These are phyloP conservation scores for Didymella segeticola DNA, from an alignment of 2,329 filamentous ascomycete genomes.

Conservation along the genomic window DNA sequence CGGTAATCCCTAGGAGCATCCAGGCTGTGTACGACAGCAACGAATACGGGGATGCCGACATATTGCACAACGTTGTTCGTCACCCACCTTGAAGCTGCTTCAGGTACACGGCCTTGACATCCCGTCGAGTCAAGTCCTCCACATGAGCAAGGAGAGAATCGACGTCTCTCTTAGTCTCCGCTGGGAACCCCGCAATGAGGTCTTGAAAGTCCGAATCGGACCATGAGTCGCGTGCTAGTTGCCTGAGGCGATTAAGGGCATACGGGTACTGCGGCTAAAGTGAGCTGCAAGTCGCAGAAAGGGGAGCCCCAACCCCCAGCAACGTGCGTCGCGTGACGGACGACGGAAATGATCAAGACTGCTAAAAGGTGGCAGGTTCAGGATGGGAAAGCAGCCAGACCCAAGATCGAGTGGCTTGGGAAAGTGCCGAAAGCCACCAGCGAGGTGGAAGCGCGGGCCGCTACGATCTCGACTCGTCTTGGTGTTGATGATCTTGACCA, in stretches of 20 bases:
- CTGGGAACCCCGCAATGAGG: conserved; percentile 75
- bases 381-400: conserved; percentile 22
- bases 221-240: conserved; percentile 71
- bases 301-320: conserved; percentile 21
- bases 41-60: conserved; percentile 13
- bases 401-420: conserved; percentile 37
- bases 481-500: conserved; percentile 33
- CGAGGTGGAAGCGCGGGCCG: conserved; percentile 32
- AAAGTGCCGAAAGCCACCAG: conserved; percentile 21
- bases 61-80: conserved; percentile 22
- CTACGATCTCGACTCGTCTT: conserved; percentile 28
- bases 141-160: conserved; percentile 70
- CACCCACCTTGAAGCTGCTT: conserved; percentile 71
- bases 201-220: conserved; percentile 66
- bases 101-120: conserved; percentile 78
- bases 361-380: conserved; percentile 25
- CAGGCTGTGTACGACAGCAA: conserved; percentile 14
- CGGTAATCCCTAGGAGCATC: conserved; percentile 21
- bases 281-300: conserved; percentile 34
- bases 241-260: conserved; percentile 70
- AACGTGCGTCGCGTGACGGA: conserved; percentile 39
- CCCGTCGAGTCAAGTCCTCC: conserved; percentile 71
- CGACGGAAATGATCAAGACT: conserved; percentile 29
- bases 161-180: conserved; percentile 65
- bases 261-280: conserved; percentile 72